Evolutionary conservation across 73 alveolate species (phyloP).

Genomic region (Paramecium bursaria): DNA sequence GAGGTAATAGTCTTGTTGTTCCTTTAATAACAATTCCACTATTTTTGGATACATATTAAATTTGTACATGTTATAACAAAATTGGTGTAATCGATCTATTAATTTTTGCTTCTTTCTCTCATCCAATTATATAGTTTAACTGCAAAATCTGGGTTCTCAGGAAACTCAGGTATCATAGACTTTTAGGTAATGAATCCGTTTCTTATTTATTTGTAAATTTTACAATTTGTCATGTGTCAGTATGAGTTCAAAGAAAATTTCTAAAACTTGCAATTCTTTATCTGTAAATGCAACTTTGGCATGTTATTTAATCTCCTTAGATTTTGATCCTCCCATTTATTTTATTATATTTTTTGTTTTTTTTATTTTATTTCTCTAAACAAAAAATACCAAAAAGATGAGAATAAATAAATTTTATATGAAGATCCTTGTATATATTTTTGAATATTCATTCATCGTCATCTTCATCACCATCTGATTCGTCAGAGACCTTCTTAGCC

Average conservation of each 20-base stretch:
- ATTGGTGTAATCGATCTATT: slow-evolving; percentile 34
- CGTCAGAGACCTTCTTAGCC: slow-evolving; percentile 5
- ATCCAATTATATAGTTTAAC: slow-evolving; percentile 54
- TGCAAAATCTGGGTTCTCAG: slow-evolving; percentile 48
- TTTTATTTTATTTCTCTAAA: no score
- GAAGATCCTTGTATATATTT: no score
- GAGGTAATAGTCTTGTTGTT: slow-evolving; percentile 40
- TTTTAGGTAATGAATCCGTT: slow-evolving; percentile 44
- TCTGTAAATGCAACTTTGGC: slow-evolving; percentile 61
- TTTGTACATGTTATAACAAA: slow-evolving; percentile 40
- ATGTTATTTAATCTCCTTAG: slow-evolving; percentile 30
- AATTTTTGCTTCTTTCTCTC: slow-evolving; percentile 42
- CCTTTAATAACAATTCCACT: slow-evolving; percentile 57
- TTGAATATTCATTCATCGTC: slow-evolving; percentile 33
- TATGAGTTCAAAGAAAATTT: slow-evolving; percentile 30
- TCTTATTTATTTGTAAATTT: slow-evolving; percentile 12
- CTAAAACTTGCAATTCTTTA: slow-evolving; percentile 30
- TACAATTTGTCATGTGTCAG: slow-evolving; percentile 17
- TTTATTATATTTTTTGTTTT: no score
- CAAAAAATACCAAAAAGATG: no score
- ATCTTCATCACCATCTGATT: slow-evolving; percentile 1
- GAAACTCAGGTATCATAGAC: slow-evolving; percentile 45
- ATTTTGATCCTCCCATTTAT: slow-evolving; percentile 63
- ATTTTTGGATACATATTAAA: background rate
- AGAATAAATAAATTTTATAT: no score